phyloP scores from a whole-genome alignment of 768 basidiomycete genomes.

The Phanerochaete sordida region DNA sequence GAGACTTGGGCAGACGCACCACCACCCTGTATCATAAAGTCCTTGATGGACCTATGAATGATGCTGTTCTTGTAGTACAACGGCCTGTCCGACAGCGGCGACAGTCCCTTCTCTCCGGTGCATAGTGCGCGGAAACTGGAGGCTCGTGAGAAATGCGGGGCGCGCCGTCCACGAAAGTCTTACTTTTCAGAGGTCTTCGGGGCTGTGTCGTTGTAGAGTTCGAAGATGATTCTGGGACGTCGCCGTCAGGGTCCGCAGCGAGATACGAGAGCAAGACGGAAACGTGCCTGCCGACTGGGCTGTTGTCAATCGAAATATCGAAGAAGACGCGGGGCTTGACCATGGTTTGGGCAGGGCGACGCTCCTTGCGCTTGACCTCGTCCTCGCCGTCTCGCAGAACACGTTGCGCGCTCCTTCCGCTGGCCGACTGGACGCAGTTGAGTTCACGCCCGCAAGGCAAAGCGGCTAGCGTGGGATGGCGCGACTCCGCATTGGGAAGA shows the following conservation, averaged over 20 bases:
- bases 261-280: not conserved
- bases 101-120: constrained; percentile 82
- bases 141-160: constrained; percentile 2
- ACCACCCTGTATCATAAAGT: constrained; percentile 82
- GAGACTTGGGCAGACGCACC: too few relatives aligned
- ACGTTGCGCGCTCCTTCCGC: not conserved
- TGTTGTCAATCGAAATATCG: constrained; percentile 53
- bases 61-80: constrained; percentile 81
- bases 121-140: constrained; percentile 79
- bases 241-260: not conserved
- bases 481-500: constrained; percentile 4
- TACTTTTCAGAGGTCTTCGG: constrained; percentile 85
- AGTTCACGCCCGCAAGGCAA: not conserved
- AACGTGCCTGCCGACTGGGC: constrained; percentile 53
- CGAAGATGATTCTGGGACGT: constrained; percentile 58
- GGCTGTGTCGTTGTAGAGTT: constrained; percentile 67
- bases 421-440: not conserved
- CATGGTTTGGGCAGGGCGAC: constrained; percentile 30
- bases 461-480: constrained; percentile 5
- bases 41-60: constrained; percentile 74
- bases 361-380: not conserved
- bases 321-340: constrained; percentile 63
- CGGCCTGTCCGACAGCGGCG: constrained; percentile 56
- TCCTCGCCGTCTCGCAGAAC: not conserved
- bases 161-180: constrained; percentile 14